Percentiles rank a stretch among this genome's conserved stretches.
Conservation (phyloP, 75 land plant genomes). For the Chamaecyparis obtusa region DNA sequence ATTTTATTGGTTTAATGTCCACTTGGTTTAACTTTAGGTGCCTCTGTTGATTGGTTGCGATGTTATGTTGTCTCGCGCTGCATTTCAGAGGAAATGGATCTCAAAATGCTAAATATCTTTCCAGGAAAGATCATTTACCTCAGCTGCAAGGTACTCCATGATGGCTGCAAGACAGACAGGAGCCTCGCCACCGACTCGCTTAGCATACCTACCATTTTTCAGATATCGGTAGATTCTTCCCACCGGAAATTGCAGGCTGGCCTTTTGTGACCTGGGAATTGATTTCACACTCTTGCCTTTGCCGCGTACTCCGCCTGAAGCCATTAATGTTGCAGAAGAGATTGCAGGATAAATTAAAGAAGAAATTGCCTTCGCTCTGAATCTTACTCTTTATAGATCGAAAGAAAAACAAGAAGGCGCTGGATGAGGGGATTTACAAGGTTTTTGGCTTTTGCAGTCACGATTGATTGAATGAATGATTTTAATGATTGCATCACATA, state of each 20-base stretch:
- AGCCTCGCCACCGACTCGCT: constrained; percentile 17
- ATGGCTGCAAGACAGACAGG: constrained; percentile 23
- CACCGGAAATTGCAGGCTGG: not conserved
- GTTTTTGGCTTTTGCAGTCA: not conserved
- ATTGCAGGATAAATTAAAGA: too few species aligned
- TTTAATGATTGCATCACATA: too few species aligned
- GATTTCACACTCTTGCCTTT: not conserved
- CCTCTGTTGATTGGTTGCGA: too few species aligned
- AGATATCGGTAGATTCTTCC: constrained; percentile 4
- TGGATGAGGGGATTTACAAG: not conserved
- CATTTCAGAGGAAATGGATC: too few species aligned
- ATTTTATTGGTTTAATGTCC: too few species aligned
- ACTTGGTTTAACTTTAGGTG: too few species aligned
- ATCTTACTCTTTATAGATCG: not conserved
- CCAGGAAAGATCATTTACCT: not conserved
- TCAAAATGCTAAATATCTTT: not conserved
- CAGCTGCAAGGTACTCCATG: constrained; percentile 22
- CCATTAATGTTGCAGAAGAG: not conserved
- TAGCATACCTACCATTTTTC: constrained; percentile 21
- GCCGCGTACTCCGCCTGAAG: not conserved
- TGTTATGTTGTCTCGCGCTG: too few species aligned
- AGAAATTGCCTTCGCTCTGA: not conserved
- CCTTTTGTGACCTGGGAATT: not conserved
- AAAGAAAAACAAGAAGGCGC: not conserved
- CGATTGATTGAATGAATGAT: too few species aligned